Base-by-base conservation (phyloP, 2,329 filamentous ascomycete species). In the Apiospora sp. region DNA sequence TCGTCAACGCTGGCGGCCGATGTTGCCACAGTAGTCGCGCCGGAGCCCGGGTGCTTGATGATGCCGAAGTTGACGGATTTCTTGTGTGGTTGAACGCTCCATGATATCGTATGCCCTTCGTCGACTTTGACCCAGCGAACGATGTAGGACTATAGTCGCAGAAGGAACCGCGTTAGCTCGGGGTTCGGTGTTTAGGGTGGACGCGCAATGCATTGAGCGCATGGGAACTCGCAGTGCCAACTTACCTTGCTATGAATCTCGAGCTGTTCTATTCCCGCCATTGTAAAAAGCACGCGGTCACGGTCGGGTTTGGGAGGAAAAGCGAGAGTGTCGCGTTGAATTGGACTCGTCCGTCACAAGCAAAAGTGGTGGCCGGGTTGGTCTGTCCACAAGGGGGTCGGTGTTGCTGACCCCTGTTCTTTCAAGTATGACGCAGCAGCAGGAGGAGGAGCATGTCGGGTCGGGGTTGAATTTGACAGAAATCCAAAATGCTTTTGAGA, bases 51-150 rank as follows among this genome's bases (percentile, higher is more conserved):
- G 82, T 98, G 96, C 82, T 98, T 98, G 84, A 99, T 97, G 79
- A 99, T 93, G 80, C 95, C 96, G 82, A 99, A 98, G 85, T 98
- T 98, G 83, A 99, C 93, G 73, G 96, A 98, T 85, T 98, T 98
- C 86, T 97, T 98, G 83, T 98, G 95, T 61, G 96, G 96, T 81
- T 98, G 95, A 51, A 99, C 91, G 80, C 94, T 98, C 96, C 96
- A 99, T 22, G 95, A 98, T 78, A 99, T 95, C 69, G 95, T 98
- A 82, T 98, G 92, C 71, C 93, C 93, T 75, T 94, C 92, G 72
- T 95, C 92, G 77, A 98, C 96, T 81, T 94, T 93, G 77, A 98
- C 94, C 96, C 96, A 99, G 80, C 96, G 94, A 72, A 99, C 94
- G 78, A 99, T 95, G 85, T 99, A 99, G 75, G 95, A 98, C 96